Evolutionary conservation across 1,284 basidiomycete species (phyloP), one percentile per base, ranked within the genome.

Genomic region (Boletellus deceptivus): DNA sequence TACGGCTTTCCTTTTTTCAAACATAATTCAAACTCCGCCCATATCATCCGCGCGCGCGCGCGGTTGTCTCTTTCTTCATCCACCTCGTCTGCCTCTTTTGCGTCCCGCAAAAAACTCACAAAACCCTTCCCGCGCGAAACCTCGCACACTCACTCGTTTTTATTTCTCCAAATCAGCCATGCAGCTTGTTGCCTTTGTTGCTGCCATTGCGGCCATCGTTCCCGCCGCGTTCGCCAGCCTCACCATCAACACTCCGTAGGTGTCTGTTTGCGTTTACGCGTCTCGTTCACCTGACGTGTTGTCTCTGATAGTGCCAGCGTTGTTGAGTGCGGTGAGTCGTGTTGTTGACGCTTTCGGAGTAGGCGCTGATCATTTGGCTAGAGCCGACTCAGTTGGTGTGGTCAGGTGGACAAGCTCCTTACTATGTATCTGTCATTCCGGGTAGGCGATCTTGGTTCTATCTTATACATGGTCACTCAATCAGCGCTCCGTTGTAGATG

Each of bases 201-300:
- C 73, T 50, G 73, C 79, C 48, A 59, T 83, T 54, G 63, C 73
- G 43, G 74, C 79, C 43, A 58, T 77, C 51, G 56, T 77, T 38
- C 75, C 80, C 35, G 69, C 70, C 54, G 69, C 75, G 47, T 43
- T 76, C n/a, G 79, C 20, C 0, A 1, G 70, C 6, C 64, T 86
- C 58, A 81, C 73, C 27, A 72, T 91, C 66, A 81, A 87, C 67
- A 87, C 88, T 8, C 84, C 89, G 86, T 89, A 58, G 56, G 83
- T 75, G 24, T 49, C 25, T 11, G 25, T 49, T 18, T 24, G 48
- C 25, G 47, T 27, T 6, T 0, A 11, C 34, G 7, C 46, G 69
- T 49, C 51, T 52, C 34, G 37, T 14, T 10, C 6, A 1, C 35
- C 2, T 18, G 10, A 3, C 44, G 13, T 39, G 55, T 50, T 33